A percentile compares a stretch with the other conserved stretches of the same genome.
phyloP scores from a whole-genome alignment of 495 filamentous ascomycete species.

The Niebla homalea region DNA sequence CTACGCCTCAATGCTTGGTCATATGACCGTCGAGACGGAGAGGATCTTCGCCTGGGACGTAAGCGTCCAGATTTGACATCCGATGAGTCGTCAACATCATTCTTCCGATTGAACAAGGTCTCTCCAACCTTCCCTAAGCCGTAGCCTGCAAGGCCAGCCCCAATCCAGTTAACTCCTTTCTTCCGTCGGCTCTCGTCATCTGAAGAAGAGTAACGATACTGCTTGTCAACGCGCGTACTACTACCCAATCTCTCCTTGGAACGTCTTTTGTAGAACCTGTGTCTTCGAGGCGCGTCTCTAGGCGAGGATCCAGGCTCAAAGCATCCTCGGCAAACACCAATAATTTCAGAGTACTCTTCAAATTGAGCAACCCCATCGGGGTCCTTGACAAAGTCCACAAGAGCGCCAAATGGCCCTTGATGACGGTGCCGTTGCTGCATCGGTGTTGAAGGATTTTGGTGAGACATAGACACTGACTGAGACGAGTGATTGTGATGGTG shows the following conservation, averaged over 20 bases:
- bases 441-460: constrained; percentile 14
- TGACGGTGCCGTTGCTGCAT: constrained; percentile 36
- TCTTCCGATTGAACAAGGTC: constrained; percentile 34
- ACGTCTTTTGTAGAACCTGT: constrained; percentile 37
- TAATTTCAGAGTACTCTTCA: constrained; percentile 61
- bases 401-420: constrained; percentile 39
- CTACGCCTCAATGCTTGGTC: constrained; percentile 23
- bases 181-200: constrained; percentile 38
- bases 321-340: constrained; percentile 55
- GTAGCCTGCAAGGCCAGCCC: constrained; percentile 34
- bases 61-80: constrained; percentile 37
- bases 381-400: constrained; percentile 54
- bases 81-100: constrained; percentile 48
- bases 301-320: constrained; percentile 50
- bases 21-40: no score
- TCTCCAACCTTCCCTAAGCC: constrained; percentile 35
- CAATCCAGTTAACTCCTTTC: constrained; percentile 38
- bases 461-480: not conserved
- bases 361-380: constrained; percentile 54
- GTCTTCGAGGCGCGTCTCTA: constrained; percentile 51
- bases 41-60: constrained; percentile 19
- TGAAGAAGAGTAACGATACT: constrained; percentile 38
- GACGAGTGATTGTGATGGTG: constrained; percentile 14
- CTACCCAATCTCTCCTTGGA: constrained; percentile 34
- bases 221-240: constrained; percentile 39